Base-by-base conservation (phyloP, 352 stramenopile species). In the Discostella stelligera region DNA sequence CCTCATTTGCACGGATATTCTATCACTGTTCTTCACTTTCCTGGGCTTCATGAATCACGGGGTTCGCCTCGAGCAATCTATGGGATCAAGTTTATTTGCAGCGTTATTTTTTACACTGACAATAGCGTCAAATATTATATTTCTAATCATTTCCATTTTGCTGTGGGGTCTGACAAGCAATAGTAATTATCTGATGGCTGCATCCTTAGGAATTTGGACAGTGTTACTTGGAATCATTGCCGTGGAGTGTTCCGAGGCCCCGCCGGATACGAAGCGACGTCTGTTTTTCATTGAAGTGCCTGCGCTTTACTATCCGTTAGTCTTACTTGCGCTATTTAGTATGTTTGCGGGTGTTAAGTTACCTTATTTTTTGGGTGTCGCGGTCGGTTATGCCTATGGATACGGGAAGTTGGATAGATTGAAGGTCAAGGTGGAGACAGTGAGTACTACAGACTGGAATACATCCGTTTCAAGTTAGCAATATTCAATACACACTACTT, bases 261-360 rank as follows among this genome's bases (percentile, higher is more conserved):
- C 84, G 53, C 71, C 59, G 20, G 61, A 74, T 27, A 82, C 74
- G 0, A 71, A 79, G 30, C 77, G 88, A 3, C 71, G 67, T 46
- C 39, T 93, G n/a, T 90, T 93, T 63, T 82, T 91, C 53, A 80
- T 87, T 21, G 67, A 73, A 13, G 68, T 93, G 8, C 85, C 84
- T 2, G 78, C 71, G 0, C 32, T 79, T 25, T 93, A 92, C 63
- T 93, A 90, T 71, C 85, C 88, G 0, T 59, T 90, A 18, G 80
- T 82, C 0, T 52, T 93, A 23, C 82, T 87, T 66, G 73, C 58
- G 32, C 49, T 93, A 0, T 93, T 93, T 78, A 82, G 73, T 20
- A 70, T 93, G n/a, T 82, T 93, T 55, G 77, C 76, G 16, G 82
- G 79, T 23, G 69, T 86, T 68, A 74, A 73, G 25, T 61, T 90